Evolutionary conservation across 2,329 filamentous ascomycete genomes (phyloP).

Genomic region (Rutstroemia sp.): DNA sequence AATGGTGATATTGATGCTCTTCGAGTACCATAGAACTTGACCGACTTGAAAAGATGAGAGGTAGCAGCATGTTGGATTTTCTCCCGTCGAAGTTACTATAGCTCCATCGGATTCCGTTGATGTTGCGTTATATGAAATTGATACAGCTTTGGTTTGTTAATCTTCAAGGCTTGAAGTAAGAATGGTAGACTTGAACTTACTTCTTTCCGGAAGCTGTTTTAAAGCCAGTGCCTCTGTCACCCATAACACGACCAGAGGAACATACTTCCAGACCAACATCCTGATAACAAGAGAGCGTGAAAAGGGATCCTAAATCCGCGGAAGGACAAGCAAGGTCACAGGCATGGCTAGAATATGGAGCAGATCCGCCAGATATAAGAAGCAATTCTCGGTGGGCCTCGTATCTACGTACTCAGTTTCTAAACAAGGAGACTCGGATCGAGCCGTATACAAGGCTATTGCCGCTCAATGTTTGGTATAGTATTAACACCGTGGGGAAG

Average conservation of each 20-base stretch:
- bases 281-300: background rate
- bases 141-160: background rate
- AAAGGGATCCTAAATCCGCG: background rate
- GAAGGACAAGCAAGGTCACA: background rate
- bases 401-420: background rate
- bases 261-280: background rate
- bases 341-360: slow-evolving; percentile 3
- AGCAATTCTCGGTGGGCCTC: background rate
- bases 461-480: background rate
- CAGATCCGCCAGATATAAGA: background rate
- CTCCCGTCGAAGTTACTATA: background rate
- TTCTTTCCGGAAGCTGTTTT: background rate
- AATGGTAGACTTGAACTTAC: background rate
- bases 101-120: background rate
- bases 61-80: slow-evolving; percentile 12
- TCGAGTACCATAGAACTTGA: slow-evolving; percentile 11
- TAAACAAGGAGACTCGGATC: background rate
- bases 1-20: slow-evolving; percentile 11
- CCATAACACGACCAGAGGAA: slow-evolving; percentile 1
- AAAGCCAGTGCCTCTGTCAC: background rate
- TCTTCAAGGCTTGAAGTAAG: background rate
- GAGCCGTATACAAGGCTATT: background rate
- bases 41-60: slow-evolving; percentile 11
- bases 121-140: background rate
- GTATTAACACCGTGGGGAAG: too few relatives aligned